phyloP scores from a whole-genome alignment of 2,329 filamentous ascomycete species.

The Fusarium dlaminii region DNA sequence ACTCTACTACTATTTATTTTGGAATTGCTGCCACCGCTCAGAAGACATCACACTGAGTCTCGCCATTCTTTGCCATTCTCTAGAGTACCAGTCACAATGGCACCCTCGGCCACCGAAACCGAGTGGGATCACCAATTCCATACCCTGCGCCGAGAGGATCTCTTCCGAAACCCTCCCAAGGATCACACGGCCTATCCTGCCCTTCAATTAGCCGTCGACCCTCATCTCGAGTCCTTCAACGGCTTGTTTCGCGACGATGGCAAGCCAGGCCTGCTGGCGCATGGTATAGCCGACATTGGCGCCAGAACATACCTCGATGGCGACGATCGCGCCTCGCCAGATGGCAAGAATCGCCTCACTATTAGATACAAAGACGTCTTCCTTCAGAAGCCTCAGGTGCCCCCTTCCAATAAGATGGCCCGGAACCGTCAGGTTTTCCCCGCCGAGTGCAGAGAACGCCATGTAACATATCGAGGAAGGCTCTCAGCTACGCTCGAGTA shows the following conservation, averaged over 20 bases:
- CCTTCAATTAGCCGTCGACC: constrained; percentile 84
- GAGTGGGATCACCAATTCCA: constrained; percentile 89
- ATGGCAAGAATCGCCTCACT: constrained; percentile 76
- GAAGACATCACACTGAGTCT: background rate
- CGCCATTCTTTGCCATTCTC: constrained; percentile 2
- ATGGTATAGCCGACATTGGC: constrained; percentile 88
- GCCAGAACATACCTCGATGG: constrained; percentile 88
- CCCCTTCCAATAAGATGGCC: constrained; percentile 83
- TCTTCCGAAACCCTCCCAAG: constrained; percentile 88
- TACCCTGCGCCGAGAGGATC: constrained; percentile 83
- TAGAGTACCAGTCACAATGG: constrained; percentile 56
- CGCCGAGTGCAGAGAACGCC: constrained; percentile 92
- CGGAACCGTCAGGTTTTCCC: constrained; percentile 87
- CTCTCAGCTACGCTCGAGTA: constrained; percentile 86
- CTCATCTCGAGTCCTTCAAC: constrained; percentile 97
- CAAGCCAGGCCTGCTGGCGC: constrained; percentile 66
- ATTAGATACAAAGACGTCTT: constrained; percentile 84
- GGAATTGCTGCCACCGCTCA: background rate
- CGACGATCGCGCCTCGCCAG: constrained; percentile 67
- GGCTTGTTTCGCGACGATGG: constrained; percentile 81
- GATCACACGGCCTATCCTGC: constrained; percentile 90
- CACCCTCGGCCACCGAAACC: constrained; percentile 67
- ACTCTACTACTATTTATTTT: background rate
- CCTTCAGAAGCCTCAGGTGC: constrained; percentile 83
- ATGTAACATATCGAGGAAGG: constrained; percentile 89